Base-by-base conservation (phyloP, 2,329 filamentous ascomycete species). In the Aotearoamyces nothofagi region DNA sequence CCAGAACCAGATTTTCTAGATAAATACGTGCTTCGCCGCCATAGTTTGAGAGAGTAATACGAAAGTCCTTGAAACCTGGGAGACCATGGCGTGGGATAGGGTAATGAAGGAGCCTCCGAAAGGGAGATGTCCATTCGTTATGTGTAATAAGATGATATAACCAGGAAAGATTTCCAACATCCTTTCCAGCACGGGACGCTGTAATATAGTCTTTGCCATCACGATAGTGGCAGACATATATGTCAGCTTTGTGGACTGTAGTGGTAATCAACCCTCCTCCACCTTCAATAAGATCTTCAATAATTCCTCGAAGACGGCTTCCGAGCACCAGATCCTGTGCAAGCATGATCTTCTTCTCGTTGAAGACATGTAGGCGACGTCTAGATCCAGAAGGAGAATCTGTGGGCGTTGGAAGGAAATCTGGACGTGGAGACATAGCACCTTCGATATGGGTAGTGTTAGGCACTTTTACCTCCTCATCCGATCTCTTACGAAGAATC, bases 21-120 rank as follows among this genome's bases (percentile, higher is more conserved):
- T 96, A 98, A 29, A 83, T 74, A 26, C 90, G 74, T 10, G 90
- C 83, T 52, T 98, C 90, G 17, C 90, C 90, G 25, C 83, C 83
- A 49, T 98, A 98, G 52, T 96, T 98, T 5, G 90, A 96, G 5
- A 98, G 64, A 33, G 84, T 93, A 44, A 98, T 90, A 29, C 66
- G 71, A 50, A 79, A 62, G 5, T 66, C 61, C 33, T 78, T 53
- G 47, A 98, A 94, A 0, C 82, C 86, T 0, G 77, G 70, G 19
- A 98, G 73, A 1, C 82, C 81, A 6, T 74, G 51, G 26, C 67
- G 69, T 4, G 86, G 80, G 9, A 92, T 49, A 0, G 90, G 90
- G 41, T 98, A 98, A 49, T 98, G 90, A 14, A 98, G 61, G 16
- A 96, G 63, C 27, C 83, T 75, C 24, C 73, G 71, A 33, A 84